These are phyloP conservation scores for Pseudogymnoascus destructans DNA, from an alignment of 2,329 filamentous ascomycete genomes.

Conservation along the genomic window DNA sequence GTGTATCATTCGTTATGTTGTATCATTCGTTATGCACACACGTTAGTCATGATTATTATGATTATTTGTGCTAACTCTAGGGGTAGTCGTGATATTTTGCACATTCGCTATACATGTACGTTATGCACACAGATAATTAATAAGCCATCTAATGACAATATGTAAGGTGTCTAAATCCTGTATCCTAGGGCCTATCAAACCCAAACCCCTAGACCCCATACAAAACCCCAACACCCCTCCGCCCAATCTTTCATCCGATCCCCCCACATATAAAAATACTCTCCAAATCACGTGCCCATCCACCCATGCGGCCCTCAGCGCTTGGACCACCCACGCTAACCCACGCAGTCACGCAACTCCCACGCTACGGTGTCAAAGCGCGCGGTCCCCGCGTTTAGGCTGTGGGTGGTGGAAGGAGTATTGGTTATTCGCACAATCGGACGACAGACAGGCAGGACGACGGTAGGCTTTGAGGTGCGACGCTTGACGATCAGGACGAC, in stretches of 20 bases:
- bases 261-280: neutral
- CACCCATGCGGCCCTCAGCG: neutral
- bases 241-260: neutral
- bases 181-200: neutral
- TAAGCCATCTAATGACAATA: neutral
- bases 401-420: neutral
- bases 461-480: neutral
- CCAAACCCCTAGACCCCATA: neutral
- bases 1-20: no score
- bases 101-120: no score
- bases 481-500: neutral
- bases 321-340: neutral
- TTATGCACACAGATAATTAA: neutral
- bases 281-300: neutral
- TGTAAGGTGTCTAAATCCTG: neutral
- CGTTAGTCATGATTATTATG: no score
- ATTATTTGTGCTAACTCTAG: no score
- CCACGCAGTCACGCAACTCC: neutral
- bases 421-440: neutral
- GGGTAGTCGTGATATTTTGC: no score
- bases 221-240: neutral
- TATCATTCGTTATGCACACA: no score
- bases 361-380: slow-evolving; percentile 1
- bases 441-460: neutral
- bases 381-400: slow-evolving; percentile 2